Conservation (phyloP, 345 rosid species). For the Salix arbutifolia region DNA sequence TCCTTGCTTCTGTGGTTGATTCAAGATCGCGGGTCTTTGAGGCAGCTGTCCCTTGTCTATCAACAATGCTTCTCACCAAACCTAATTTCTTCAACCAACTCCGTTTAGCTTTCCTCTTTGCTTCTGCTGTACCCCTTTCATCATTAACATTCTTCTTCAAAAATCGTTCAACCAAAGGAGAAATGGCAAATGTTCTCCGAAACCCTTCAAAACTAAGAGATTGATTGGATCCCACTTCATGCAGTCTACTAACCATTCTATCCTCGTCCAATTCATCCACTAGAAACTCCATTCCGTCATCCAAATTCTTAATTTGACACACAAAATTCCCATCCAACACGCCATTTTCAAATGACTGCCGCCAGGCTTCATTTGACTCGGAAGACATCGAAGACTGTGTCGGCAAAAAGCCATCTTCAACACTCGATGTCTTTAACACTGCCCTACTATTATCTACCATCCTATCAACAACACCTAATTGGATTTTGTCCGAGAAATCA, state of each 20-base stretch:
- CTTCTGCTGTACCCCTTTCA: constrained; percentile 13
- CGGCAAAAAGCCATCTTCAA: constrained; percentile 19
- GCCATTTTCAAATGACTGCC: constrained; percentile 25
- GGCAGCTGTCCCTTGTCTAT: constrained; percentile 23
- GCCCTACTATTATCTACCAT: constrained; percentile 32
- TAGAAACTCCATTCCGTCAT: constrained; percentile 33
- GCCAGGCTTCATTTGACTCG: constrained; percentile 21
- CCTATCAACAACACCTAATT: constrained; percentile 23
- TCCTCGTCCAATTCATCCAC: constrained; percentile 27
- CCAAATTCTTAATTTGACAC: constrained; percentile 31
- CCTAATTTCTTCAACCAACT: constrained; percentile 57
- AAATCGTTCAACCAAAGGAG: constrained; percentile 24
- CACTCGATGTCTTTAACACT: constrained; percentile 33
- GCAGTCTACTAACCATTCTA: constrained; percentile 28
- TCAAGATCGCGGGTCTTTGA: constrained; percentile 29
- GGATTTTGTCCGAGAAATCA: constrained; percentile 15
- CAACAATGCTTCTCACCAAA: constrained; percentile 26
- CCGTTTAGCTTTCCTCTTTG: constrained; percentile 29
- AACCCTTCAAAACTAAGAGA: constrained; percentile 51
- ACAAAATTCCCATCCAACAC: constrained; percentile 13
- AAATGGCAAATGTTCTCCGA: constrained; percentile 26
- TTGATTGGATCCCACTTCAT: constrained; percentile 34
- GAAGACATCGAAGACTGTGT: constrained; percentile 28
- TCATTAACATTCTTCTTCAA: constrained; percentile 17
- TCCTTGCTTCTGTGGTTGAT: constrained; percentile 22